Evolutionary conservation across 768 basidiomycete genomes (phyloP).

Genomic region (Phaffia australis): DNA sequence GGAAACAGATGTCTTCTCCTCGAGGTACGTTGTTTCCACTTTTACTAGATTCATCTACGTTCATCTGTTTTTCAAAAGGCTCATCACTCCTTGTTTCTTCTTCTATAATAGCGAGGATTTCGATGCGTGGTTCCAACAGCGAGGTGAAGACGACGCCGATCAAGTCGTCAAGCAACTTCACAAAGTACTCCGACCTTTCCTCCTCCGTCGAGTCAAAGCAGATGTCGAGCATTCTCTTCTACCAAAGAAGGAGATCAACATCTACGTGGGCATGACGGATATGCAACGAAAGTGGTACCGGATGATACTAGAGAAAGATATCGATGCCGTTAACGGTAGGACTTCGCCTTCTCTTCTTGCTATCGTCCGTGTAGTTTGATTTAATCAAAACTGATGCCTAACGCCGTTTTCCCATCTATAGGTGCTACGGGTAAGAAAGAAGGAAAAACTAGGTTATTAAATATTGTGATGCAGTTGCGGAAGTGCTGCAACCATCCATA

Average conservation of each 20-base stretch:
- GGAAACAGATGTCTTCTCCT: constrained; percentile 29
- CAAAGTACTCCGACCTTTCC: constrained; percentile 89
- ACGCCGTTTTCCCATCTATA: constrained; percentile 30
- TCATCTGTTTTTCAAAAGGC: background rate
- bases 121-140: constrained; percentile 82
- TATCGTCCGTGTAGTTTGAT: background rate
- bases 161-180: constrained; percentile 93
- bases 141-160: constrained; percentile 63
- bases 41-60: constrained; percentile 7
- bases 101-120: constrained; percentile 53
- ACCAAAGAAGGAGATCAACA: constrained; percentile 98
- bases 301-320: constrained; percentile 84
- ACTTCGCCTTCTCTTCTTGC: background rate
- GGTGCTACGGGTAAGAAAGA: constrained; percentile 94
- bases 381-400: background rate
- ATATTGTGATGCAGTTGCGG: constrained; percentile 93
- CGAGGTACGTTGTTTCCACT: constrained; percentile 30
- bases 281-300: constrained; percentile 99
- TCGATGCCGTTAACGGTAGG: constrained; percentile 89
- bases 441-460: constrained; percentile 93
- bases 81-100: background rate
- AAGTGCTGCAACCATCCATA: constrained; percentile 42
- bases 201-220: constrained; percentile 83
- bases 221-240: constrained; percentile 94
- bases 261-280: constrained; percentile 90